A percentile compares a stretch with the other conserved stretches of the same genome.
Conservation (phyloP, 2,329 filamentous ascomycete genomes). For the Colletotrichum sp. region DNA sequence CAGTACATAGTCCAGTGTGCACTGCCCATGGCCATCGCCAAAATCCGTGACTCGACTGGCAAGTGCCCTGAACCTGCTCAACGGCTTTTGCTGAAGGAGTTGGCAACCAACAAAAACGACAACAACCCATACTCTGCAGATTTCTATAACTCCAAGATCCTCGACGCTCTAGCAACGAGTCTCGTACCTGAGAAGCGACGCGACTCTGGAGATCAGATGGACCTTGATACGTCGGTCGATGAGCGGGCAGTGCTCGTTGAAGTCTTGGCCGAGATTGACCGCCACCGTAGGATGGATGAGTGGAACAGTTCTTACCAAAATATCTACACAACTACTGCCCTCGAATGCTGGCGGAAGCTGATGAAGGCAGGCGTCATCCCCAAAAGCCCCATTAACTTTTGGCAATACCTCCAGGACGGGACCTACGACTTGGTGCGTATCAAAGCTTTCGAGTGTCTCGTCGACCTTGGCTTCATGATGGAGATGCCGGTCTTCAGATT, state of each 20-base stretch:
- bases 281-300: constrained; percentile 71
- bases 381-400: constrained; percentile 58
- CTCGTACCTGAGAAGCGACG: constrained; percentile 52
- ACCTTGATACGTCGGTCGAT: constrained; percentile 37
- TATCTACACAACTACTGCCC: constrained; percentile 65
- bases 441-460: constrained; percentile 68
- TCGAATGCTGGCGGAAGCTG: constrained; percentile 65
- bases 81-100: constrained; percentile 83
- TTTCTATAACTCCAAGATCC: constrained; percentile 83
- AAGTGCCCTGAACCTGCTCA: constrained; percentile 81
- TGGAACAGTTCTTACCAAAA: constrained; percentile 74
- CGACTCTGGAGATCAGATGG: constrained; percentile 41
- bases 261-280: constrained; percentile 68
- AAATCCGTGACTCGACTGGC: constrained; percentile 75
- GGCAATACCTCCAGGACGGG: constrained; percentile 69
- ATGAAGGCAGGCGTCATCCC: constrained; percentile 70
- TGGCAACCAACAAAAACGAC: constrained; percentile 94
- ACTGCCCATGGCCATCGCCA: constrained; percentile 81
- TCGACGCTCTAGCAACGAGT: constrained; percentile 66
- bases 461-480: constrained; percentile 66
- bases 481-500: constrained; percentile 60
- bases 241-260: constrained; percentile 55
- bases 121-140: constrained; percentile 90
- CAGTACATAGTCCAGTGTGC: constrained; percentile 85
- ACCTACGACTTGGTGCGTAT: constrained; percentile 68